Evolutionary conservation across 108 stramenopile genomes (phyloP), one percentile per base, ranked within the genome.

Genomic region (Skeletonema menzelii): DNA sequence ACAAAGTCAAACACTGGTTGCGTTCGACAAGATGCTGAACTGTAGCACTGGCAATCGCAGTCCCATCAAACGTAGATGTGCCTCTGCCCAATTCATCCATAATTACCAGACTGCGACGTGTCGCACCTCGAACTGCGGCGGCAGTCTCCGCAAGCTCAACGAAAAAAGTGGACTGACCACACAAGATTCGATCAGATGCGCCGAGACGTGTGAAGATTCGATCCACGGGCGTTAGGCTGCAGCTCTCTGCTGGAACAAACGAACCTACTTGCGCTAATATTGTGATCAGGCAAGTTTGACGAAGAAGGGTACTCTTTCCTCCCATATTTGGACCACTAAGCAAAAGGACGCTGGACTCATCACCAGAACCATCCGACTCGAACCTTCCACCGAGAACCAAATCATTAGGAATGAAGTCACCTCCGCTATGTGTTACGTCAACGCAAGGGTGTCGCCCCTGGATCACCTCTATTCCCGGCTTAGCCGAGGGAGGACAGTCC

Each of bases 101-200:
- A 62, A 99, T 99, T 56, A 98, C 97, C 44, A 99, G 77, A 59
- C 91, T 92, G 24, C 96, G 77, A 37, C 89, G 70, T 8, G 98
- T 98, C 13, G 98, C 98, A 22, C 93, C 91, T 35, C 97, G 82
- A 7, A 99, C 87, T 6, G 99, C 97, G n/a, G 95, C 89, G 1
- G 99, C 96, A 27, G 98, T 99, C 78, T 99, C 99, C 3, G 96
- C 94, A 14, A 99, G 88, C 73, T 98, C 98, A 11, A 99, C 98
- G 73, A 98, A 99, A 76, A 99, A 99, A 5, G 99, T 99, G 15
- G 95, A 96, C 72, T 99, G 98, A 0, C 99, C 99, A 30, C 91
- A 74, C 35, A 99, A 84, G 70, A 99, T 98, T n/a, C 97, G 86
- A 76, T 99, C 99, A 20, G 91, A 92, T 3, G 99, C 99, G n/a